Conservation (phyloP, 306 rosid species). For the Casuarina cunninghamiana region DNA sequence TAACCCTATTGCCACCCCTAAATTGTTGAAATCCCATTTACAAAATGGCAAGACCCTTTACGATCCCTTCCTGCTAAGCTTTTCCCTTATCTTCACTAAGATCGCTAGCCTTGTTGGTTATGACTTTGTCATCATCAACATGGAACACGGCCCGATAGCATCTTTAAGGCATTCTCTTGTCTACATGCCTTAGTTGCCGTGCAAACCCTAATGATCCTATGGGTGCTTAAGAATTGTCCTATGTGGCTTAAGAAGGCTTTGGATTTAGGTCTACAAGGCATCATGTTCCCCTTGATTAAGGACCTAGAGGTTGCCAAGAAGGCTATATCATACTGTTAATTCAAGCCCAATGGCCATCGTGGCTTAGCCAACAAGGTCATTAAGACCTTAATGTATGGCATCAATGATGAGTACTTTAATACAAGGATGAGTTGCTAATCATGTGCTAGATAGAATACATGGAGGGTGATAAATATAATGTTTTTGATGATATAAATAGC, state of each 20-base stretch:
- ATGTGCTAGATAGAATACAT: too few species aligned
- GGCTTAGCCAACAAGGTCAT: constrained; percentile 73
- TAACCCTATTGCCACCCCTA: constrained; percentile 3
- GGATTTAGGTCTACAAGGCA: constrained; percentile 76
- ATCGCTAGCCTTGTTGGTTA: constrained; percentile 72
- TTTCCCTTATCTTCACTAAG: constrained; percentile 78
- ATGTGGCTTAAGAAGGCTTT: constrained; percentile 83
- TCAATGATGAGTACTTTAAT: constrained; percentile 67
- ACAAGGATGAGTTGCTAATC: constrained; percentile 54
- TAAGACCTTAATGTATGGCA: constrained; percentile 67
- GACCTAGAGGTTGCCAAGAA: constrained; percentile 37
- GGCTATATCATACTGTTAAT: constrained; percentile 37
- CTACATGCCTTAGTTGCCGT: constrained; percentile 71
- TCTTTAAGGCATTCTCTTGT: constrained; percentile 60
- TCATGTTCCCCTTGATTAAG: constrained; percentile 86
- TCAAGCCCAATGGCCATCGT: constrained; percentile 61
- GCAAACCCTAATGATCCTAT: constrained; percentile 57
- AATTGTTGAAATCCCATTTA: constrained; percentile 60
- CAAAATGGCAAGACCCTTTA: constrained; percentile 62
- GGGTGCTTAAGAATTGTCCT: constrained; percentile 61
- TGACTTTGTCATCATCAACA: constrained; percentile 66
- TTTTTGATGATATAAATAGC: too few species aligned
- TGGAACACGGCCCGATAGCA: constrained; percentile 24
- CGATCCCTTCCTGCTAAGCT: constrained; percentile 68
- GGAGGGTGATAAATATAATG: too few species aligned